These are phyloP conservation scores for Diplogelasinospora grovesii DNA, from an alignment of 495 filamentous ascomycete genomes.

Conservation along the genomic window DNA sequence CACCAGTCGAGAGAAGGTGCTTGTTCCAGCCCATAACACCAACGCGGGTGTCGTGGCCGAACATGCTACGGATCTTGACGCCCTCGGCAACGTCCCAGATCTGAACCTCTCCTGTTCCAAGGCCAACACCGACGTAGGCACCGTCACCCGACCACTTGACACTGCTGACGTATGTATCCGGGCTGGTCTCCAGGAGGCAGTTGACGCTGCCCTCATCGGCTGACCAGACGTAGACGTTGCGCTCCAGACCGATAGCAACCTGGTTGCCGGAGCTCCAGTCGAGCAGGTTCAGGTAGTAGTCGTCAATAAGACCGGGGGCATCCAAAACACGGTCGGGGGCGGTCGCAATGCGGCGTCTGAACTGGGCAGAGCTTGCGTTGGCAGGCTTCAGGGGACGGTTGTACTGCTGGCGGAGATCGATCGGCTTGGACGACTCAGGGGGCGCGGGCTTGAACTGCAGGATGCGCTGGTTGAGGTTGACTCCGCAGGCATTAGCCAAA, in stretches of 20 bases:
- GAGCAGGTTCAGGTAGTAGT: slow-evolving; percentile 97
- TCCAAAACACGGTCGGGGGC: slow-evolving; percentile 97
- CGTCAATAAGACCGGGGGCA: slow-evolving; percentile 89
- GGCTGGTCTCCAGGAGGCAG: slow-evolving; percentile 73
- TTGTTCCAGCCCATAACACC: slow-evolving; percentile 99
- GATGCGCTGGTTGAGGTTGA: slow-evolving; percentile 88
- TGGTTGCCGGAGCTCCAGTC: slow-evolving; percentile 98
- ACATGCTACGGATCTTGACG: slow-evolving; percentile 94
- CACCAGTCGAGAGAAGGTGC: slow-evolving; percentile 90
- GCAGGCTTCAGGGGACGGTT: slow-evolving; percentile 87
- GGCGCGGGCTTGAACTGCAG: slow-evolving; percentile 97
- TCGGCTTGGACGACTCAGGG: slow-evolving; percentile 94
- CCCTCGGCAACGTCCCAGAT: slow-evolving; percentile 99
- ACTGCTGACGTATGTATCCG: slow-evolving; percentile 94
- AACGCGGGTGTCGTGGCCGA: slow-evolving; percentile 92
- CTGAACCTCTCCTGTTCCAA: slow-evolving; percentile 93
- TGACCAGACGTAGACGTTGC: slow-evolving; percentile 98
- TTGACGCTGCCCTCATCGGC: slow-evolving; percentile 84
- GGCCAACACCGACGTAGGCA: slow-evolving; percentile 90
- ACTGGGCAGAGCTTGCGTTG: slow-evolving; percentile 66
- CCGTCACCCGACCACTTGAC: slow-evolving; percentile 99
- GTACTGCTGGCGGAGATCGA: slow-evolving; percentile 95
- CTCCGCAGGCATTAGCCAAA: slow-evolving; percentile 83
- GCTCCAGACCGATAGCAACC: slow-evolving; percentile 94
- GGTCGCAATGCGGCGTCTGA: slow-evolving; percentile 83